Percentiles rank a stretch among this genome's conserved stretches.
phyloP scores from a whole-genome alignment of 2,329 filamentous ascomycete genomes.

The Diaporthe aspalathi region DNA sequence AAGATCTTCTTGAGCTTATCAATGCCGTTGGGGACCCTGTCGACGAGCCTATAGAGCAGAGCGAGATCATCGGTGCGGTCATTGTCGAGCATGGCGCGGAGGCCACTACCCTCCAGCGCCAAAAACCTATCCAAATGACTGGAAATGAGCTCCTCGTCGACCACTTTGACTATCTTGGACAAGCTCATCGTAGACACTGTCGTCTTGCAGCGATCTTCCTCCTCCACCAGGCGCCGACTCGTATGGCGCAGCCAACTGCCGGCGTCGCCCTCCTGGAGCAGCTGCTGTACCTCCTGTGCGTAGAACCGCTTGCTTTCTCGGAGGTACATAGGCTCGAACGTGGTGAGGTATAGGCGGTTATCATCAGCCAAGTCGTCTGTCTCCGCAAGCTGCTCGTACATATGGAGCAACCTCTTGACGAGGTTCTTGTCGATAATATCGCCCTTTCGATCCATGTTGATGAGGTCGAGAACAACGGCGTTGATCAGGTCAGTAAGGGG shows the following conservation, averaged over 20 bases:
- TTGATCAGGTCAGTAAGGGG: conserved; percentile 81
- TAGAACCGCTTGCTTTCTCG: conserved; percentile 80
- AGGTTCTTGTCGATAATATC: conserved; percentile 87
- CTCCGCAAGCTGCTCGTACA: conserved; percentile 91
- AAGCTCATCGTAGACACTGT: conserved; percentile 80
- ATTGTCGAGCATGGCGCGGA: conserved; percentile 92
- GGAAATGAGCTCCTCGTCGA: conserved; percentile 84
- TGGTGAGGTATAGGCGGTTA: conserved; percentile 84
- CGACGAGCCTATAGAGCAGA: conserved; percentile 84
- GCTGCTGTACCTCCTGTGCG: conserved; percentile 74
- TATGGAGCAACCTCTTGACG: conserved; percentile 84
- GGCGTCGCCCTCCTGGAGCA: conserved; percentile 84
- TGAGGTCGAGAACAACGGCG: conserved; percentile 86
- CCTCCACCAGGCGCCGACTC: conserved; percentile 79
- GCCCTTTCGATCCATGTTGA: conserved; percentile 90
- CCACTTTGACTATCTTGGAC: conserved; percentile 78
- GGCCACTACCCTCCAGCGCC: conserved; percentile 83
- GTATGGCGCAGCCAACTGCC: conserved; percentile 84
- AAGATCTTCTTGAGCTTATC: conserved; percentile 84
- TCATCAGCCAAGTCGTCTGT: conserved; percentile 80
- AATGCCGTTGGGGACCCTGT: conserved; percentile 53
- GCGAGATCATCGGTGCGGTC: conserved; percentile 81
- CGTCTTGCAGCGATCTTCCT: conserved; percentile 83
- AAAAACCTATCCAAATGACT: conserved; percentile 85
- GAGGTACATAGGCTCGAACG: conserved; percentile 85